A percentile compares a stretch with the other conserved stretches of the same genome.
Evolutionary conservation across 805 yeast genomes (phyloP).

Genomic region (Wickerhamiella sorbophila): DNA sequence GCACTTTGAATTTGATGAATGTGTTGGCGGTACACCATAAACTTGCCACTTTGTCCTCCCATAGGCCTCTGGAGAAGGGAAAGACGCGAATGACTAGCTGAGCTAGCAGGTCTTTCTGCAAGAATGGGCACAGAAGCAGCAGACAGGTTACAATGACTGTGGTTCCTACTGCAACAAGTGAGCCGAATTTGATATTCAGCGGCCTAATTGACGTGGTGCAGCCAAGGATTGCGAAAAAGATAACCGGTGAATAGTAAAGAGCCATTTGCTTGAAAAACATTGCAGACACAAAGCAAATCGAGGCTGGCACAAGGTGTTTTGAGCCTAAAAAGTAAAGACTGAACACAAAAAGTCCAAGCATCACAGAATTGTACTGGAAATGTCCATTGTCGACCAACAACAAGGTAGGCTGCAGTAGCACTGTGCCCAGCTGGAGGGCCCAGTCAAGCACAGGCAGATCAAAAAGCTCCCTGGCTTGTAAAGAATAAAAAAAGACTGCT

Average conservation of each 20-base stretch:
- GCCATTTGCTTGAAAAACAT: constrained; percentile 92
- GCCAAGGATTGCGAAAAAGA: constrained; percentile 68
- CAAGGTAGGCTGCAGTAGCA: constrained; percentile 73
- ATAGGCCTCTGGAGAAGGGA: constrained; percentile 85
- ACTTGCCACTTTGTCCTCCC: constrained; percentile 95
- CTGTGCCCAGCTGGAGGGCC: constrained; percentile 57
- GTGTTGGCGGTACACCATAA: constrained; percentile 94
- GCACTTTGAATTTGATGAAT: constrained; percentile 49
- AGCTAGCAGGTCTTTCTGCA: constrained; percentile 33
- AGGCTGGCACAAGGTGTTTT: constrained; percentile 43
- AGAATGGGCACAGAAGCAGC: constrained; percentile 45
- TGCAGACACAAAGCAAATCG: constrained; percentile 63
- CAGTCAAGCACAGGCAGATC: constrained; percentile 56
- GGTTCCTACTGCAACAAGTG: constrained; percentile 48
- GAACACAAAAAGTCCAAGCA: constrained; percentile 73
- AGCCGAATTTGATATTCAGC: constrained; percentile 12
- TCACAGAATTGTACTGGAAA: constrained; percentile 86
- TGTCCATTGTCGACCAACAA: constrained; percentile 91
- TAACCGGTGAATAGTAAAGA: constrained; percentile 77
- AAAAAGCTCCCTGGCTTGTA: constrained; percentile 49
- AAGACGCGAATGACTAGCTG: constrained; percentile 61
- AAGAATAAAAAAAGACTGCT: constrained; percentile 55
- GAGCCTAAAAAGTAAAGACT: constrained; percentile 54
- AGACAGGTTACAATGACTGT: constrained; percentile 44
- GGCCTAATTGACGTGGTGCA: constrained; percentile 29